These are phyloP conservation scores for Phylloporus sp. DNA, from an alignment of 768 basidiomycete species.

Conservation along the genomic window DNA sequence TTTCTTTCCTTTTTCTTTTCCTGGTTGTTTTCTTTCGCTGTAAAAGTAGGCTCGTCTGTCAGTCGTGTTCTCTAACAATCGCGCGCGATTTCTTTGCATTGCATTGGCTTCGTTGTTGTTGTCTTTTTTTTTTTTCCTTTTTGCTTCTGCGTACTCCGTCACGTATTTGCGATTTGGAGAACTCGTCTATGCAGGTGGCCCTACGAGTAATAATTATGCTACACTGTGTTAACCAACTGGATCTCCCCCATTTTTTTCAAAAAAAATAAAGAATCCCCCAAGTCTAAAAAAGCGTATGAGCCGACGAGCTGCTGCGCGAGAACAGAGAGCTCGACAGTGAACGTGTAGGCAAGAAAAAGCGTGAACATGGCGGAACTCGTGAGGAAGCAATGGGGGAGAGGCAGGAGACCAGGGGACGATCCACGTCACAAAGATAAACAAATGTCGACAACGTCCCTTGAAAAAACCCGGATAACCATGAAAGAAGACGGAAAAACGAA, in stretches of 20 bases:
- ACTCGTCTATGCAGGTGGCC: not conserved
- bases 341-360: not conserved
- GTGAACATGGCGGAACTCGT: not conserved
- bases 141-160: not conserved
- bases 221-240: not conserved
- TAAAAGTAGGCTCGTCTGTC: conserved; percentile 10
- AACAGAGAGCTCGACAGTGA: not conserved
- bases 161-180: not conserved
- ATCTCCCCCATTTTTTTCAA: not conserved
- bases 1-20: too few relatives aligned
- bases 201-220: not conserved
- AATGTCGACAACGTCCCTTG: not conserved
- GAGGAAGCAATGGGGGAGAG: not conserved
- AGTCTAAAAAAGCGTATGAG: not conserved
- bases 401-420: not conserved
- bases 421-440: not conserved
- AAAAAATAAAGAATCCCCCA: too few relatives aligned
- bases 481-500: not conserved
- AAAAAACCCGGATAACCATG: too few relatives aligned
- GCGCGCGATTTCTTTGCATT: not conserved
- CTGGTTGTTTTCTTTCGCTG: conserved; percentile 8
- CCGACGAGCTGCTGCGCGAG: not conserved
- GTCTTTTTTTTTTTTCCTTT: not conserved
- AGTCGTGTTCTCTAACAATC: not conserved
- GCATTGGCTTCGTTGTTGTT: not conserved